Conservation (phyloP, 345 rosid genomes). For the Acer yangbiense region DNA sequence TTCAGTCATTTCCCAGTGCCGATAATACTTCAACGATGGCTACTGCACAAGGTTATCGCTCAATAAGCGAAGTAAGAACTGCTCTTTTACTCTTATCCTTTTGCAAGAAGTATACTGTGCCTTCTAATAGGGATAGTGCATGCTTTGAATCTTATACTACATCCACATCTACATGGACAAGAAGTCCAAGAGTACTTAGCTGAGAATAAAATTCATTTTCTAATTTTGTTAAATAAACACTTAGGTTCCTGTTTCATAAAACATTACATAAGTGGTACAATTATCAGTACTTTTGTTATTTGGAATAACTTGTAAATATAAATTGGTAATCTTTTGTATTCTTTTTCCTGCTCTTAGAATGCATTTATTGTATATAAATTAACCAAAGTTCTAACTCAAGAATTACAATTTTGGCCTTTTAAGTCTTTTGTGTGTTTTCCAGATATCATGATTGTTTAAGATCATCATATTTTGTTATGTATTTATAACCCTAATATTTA, state of each 20-base stretch:
- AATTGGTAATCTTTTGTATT: no score
- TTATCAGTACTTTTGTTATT: background rate
- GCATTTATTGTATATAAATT: background rate
- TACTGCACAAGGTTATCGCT: constrained; percentile 62
- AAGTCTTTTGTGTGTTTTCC: background rate
- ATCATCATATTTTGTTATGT: no score
- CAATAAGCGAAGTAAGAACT: constrained; percentile 55
- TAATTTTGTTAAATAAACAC: no score
- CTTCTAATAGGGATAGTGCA: background rate
- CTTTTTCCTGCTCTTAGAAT: no score
- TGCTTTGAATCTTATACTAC: background rate
- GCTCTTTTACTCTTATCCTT: constrained; percentile 6
- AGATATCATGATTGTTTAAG: no score
- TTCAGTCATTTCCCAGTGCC: constrained; percentile 52
- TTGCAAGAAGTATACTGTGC: background rate
- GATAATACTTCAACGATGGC: constrained; percentile 57
- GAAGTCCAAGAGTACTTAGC: background rate
- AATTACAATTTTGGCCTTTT: background rate
- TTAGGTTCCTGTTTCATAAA: background rate
- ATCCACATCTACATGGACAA: background rate
- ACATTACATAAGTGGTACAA: background rate
- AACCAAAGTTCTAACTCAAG: background rate
- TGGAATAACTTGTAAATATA: background rate
- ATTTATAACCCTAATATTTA: no score
- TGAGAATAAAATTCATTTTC: background rate